Evolutionary conservation across 1,139 yeast species (phyloP).

Genomic region (Scheffersomyces cryptocercus): DNA sequence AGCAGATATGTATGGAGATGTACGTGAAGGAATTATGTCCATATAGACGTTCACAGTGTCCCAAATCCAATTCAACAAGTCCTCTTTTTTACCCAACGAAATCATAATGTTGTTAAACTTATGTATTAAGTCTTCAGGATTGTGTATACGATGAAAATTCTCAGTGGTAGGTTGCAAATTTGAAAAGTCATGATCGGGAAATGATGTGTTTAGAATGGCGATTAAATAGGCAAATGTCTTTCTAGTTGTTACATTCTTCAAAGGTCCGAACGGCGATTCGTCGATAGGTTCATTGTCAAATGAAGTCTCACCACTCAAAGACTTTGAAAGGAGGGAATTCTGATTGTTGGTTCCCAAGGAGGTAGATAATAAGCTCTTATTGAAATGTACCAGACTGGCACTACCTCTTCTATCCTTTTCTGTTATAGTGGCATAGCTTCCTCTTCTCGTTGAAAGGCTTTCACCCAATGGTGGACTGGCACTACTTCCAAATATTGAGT

Average conservation of each 20-base stretch:
- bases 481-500: constrained; percentile 38
- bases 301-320: constrained; percentile 22
- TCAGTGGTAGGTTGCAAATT: constrained; percentile 86
- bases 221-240: constrained; percentile 88
- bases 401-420: constrained; percentile 30
- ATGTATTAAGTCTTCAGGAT: constrained; percentile 60
- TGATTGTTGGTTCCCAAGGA: constrained; percentile 3
- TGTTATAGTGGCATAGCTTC: constrained; percentile 18
- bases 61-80: constrained; percentile 72
- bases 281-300: constrained; percentile 26
- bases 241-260: constrained; percentile 78
- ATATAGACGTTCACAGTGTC: constrained; percentile 83
- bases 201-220: constrained; percentile 86
- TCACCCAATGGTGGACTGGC: constrained; percentile 27
- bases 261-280: constrained; percentile 91
- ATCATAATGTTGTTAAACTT: constrained; percentile 78
- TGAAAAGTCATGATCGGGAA: constrained; percentile 94
- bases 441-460: constrained; percentile 17
- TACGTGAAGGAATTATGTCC: constrained; percentile 53
- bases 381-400: constrained; percentile 15
- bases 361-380: constrained; percentile 5
- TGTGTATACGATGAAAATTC: constrained; percentile 43
- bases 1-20: constrained; percentile 19
- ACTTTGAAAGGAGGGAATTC: constrained; percentile 16
- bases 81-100: constrained; percentile 68